These are phyloP conservation scores for Ensete ventricosum DNA, from an alignment of 176 grass and related monocot species.

Conservation along the genomic window DNA sequence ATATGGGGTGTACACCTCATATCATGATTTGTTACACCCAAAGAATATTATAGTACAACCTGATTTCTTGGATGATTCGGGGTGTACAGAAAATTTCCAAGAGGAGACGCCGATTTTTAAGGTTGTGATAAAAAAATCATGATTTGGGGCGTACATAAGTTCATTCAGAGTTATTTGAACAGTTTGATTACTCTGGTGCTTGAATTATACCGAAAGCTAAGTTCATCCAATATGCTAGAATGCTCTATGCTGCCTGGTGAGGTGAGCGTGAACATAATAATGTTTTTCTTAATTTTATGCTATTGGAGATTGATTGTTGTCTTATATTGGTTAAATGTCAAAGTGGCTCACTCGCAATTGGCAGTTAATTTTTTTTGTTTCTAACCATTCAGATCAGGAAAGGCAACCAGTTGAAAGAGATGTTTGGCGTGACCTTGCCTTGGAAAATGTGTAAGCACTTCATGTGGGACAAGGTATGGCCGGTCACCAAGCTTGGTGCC, in stretches of 20 bases:
- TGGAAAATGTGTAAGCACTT: constrained; percentile 63
- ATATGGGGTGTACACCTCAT: no score
- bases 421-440: constrained; percentile 65
- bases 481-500: neutral
- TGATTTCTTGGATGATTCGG: no score
- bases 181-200: neutral
- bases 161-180: neutral
- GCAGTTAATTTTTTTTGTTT: neutral
- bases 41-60: no score
- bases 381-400: constrained; percentile 50
- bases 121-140: neutral
- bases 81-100: no score
- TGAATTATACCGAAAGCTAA: neutral
- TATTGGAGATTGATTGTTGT: neutral
- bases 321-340: no score
- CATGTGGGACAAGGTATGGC: constrained; percentile 30
- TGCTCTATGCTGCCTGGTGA: neutral
- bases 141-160: neutral
- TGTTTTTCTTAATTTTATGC: neutral
- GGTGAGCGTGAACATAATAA: neutral
- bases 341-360: no score
- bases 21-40: no score
- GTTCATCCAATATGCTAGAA: neutral
- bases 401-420: constrained; percentile 60
- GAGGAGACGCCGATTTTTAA: no score